Evolutionary conservation across 495 filamentous ascomycete genomes (phyloP).

Genomic region (Penicillium tannophilum): DNA sequence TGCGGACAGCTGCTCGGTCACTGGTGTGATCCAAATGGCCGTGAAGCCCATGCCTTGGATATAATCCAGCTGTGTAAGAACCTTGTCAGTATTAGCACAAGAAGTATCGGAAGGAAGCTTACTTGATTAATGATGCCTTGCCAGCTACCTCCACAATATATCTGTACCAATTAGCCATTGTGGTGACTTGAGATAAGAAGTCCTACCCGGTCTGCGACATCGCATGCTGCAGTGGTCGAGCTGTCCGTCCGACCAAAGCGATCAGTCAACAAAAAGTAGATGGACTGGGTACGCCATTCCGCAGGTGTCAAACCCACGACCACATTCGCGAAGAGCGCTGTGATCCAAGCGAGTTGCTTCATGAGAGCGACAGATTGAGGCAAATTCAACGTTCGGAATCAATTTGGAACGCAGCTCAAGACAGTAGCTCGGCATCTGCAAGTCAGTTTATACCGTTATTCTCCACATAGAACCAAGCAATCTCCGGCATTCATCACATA

Average conservation of each 20-base stretch:
- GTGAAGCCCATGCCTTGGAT: conserved; percentile 80
- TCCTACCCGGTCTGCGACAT: conserved; percentile 44
- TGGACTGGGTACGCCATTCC: conserved; percentile 64
- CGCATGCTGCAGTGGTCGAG: conserved; percentile 58
- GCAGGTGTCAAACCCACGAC: conserved; percentile 40
- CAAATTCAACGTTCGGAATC: not conserved
- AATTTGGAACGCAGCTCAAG: not conserved
- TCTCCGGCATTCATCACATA: not conserved
- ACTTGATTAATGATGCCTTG: conserved; percentile 70
- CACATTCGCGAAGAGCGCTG: not conserved
- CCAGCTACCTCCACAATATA: conserved; percentile 78
- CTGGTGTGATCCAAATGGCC: conserved; percentile 80
- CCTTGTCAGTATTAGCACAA: not conserved
- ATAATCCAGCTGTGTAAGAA: conserved; percentile 42
- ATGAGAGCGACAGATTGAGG: not conserved
- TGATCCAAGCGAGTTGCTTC: not conserved
- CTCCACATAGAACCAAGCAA: not conserved
- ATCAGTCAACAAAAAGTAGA: conserved; percentile 77
- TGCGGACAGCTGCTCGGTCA: conserved; percentile 47
- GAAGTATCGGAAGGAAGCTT: conserved; percentile 14
- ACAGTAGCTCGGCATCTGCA: not conserved
- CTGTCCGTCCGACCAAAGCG: conserved; percentile 69
- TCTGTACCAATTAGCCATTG: conserved; percentile 15
- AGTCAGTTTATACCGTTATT: not conserved
- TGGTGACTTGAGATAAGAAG: not conserved